Percentiles rank a stretch among this genome's conserved stretches.
Evolutionary conservation across 805 yeast genomes (phyloP).

Genomic region (Candida andamanensis): DNA sequence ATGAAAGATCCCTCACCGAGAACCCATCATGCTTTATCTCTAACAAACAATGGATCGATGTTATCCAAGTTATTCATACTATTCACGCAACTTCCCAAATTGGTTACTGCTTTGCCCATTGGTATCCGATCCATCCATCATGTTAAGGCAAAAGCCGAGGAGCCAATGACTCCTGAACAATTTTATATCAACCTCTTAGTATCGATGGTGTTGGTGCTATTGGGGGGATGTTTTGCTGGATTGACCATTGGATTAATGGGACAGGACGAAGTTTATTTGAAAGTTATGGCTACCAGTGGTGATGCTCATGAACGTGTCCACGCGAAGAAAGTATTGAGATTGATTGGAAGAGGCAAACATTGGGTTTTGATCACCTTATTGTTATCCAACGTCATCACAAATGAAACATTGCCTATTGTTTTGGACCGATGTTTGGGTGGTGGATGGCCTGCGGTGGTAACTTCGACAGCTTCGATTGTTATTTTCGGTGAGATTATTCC

Average conservation of each 20-base stretch:
- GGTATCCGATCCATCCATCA: slow-evolving; percentile 9
- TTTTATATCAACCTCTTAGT: slow-evolving; percentile 46
- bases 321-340: slow-evolving; percentile 65
- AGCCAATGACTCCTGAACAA: slow-evolving; percentile 29
- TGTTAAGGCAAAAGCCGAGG: slow-evolving; percentile 8
- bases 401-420: slow-evolving; percentile 91
- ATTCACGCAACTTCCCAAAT: slow-evolving; percentile 26
- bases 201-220: slow-evolving; percentile 57
- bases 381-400: slow-evolving; percentile 83
- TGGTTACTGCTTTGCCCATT: slow-evolving; percentile 34
- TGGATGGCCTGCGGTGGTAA: slow-evolving; percentile 93
- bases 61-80: slow-evolving; percentile 27
- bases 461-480: slow-evolving; percentile 89
- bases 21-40: slow-evolving; percentile 26
- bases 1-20: slow-evolving; percentile 19
- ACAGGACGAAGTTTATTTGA: slow-evolving; percentile 91
- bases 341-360: slow-evolving; percentile 83
- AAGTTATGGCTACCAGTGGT: slow-evolving; percentile 90
- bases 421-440: slow-evolving; percentile 92
- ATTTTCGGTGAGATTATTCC: slow-evolving; percentile 96
- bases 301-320: slow-evolving; percentile 57
- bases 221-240: slow-evolving; percentile 92
- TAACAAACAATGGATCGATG: slow-evolving; percentile 14
- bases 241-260: slow-evolving; percentile 96
- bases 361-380: slow-evolving; percentile 92